Percentiles rank a stretch among this genome's conserved stretches.
phyloP scores from a whole-genome alignment of 2,329 filamentous ascomycete species.

The Calonectria multiphialidica region DNA sequence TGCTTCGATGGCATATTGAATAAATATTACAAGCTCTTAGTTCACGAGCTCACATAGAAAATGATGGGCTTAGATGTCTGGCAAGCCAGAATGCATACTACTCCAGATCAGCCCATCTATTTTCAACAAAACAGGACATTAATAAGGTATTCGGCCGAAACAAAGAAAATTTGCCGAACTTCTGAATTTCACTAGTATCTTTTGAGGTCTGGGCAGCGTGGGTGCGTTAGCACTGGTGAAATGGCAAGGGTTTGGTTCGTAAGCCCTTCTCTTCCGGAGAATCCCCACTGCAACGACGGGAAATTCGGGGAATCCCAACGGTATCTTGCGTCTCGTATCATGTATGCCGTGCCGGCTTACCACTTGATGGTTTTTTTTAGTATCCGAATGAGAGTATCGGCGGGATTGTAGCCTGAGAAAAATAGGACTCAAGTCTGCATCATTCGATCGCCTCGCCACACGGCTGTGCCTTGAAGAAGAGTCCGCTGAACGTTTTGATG shows the following conservation, averaged over 20 bases:
- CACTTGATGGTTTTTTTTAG: background rate
- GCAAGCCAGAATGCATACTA: background rate
- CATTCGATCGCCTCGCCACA: background rate
- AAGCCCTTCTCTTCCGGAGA: conserved; percentile 4
- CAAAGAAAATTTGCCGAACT: background rate
- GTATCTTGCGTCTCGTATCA: conserved; percentile 1
- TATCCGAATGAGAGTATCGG: background rate
- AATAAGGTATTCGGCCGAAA: background rate
- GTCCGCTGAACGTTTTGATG: background rate
- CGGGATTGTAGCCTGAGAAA: background rate
- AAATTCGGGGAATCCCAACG: conserved; percentile 20
- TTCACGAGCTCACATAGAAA: background rate
- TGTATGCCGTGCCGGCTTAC: background rate
- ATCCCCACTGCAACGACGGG: conserved; percentile 14
- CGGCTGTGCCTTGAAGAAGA: background rate
- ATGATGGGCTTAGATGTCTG: background rate
- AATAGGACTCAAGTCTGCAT: background rate
- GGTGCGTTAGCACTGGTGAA: background rate
- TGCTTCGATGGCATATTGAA: background rate
- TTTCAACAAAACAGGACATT: background rate
- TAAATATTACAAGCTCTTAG: background rate
- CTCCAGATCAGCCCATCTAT: background rate
- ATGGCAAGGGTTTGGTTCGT: background rate
- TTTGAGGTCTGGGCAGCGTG: background rate
- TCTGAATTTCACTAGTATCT: background rate